Evolutionary conservation across 805 yeast species (phyloP).

Genomic region (Hanseniaspora singularis): DNA sequence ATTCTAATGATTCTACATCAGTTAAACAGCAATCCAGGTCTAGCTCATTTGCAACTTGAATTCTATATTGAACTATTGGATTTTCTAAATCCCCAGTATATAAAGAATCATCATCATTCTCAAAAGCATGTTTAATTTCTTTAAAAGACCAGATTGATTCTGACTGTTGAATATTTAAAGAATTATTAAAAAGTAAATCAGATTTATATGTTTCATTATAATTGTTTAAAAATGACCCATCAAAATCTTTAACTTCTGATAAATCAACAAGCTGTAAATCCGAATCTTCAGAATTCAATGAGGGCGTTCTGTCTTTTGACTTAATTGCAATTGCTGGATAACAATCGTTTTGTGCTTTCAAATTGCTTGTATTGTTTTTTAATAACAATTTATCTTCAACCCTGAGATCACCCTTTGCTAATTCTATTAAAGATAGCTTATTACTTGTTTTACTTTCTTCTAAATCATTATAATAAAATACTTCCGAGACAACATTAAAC

Average conservation of each 20-base stretch:
- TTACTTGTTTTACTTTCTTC: not conserved
- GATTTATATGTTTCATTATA: too few species aligned
- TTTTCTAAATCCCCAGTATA: not conserved
- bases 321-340: not conserved
- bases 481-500: slow-evolving; percentile 9
- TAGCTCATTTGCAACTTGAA: not conserved
- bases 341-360: not conserved
- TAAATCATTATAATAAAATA: slow-evolving; percentile 5
- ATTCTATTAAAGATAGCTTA: slow-evolving; percentile 4
- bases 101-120: not conserved
- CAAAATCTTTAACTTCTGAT: not conserved
- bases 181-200: too few species aligned
- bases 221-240: not conserved
- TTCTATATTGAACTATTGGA: not conserved
- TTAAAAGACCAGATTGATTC: not conserved
- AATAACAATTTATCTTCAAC: not conserved
- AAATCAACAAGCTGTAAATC: not conserved
- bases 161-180: too few species aligned
- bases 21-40: not conserved
- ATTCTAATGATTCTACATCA: slow-evolving; percentile 5
- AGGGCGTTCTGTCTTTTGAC: too few species aligned
- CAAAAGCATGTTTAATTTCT: not conserved
- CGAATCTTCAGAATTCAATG: not conserved
- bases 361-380: not conserved
- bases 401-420: not conserved